These are phyloP conservation scores for Penicillium desertorum DNA, from an alignment of 495 filamentous ascomycete genomes.

Conservation along the genomic window DNA sequence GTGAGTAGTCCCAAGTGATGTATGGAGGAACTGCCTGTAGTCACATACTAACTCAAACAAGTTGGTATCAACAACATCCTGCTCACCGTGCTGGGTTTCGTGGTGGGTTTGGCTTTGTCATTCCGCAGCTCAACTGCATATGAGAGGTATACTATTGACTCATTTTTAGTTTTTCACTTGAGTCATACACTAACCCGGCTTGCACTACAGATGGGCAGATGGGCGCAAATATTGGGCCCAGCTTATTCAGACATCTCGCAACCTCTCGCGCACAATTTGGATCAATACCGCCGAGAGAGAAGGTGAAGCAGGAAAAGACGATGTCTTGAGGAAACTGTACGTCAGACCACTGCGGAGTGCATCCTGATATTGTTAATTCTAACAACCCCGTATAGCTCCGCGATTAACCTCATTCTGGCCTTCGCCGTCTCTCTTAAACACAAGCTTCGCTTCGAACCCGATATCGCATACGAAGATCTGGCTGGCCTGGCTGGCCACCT, in stretches of 20 bases:
- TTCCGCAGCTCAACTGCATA: slow-evolving; percentile 86
- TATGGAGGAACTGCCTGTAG: neutral
- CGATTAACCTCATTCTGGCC: slow-evolving; percentile 77
- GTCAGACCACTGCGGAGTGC: slow-evolving; percentile 1
- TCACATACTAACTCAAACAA: slow-evolving; percentile 14
- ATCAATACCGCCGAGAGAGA: slow-evolving; percentile 66
- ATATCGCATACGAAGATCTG: slow-evolving; percentile 67
- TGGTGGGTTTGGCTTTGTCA: slow-evolving; percentile 77
- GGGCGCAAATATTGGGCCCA: slow-evolving; percentile 76
- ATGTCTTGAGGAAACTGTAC: slow-evolving; percentile 69
- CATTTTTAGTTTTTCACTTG: neutral
- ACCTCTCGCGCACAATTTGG: slow-evolving; percentile 78
- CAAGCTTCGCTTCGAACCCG: slow-evolving; percentile 85
- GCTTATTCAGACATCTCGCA: slow-evolving; percentile 68
- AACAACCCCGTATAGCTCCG: slow-evolving; percentile 49
- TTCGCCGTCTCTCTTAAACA: slow-evolving; percentile 78
- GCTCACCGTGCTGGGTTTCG: slow-evolving; percentile 85
- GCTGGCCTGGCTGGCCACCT: slow-evolving; percentile 47
- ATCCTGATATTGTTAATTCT: neutral
- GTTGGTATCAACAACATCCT: slow-evolving; percentile 65
- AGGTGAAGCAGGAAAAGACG: slow-evolving; percentile 61
- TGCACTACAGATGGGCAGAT: slow-evolving; percentile 57
- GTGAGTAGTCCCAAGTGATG: slow-evolving; percentile 36
- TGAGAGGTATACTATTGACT: slow-evolving; percentile 54
- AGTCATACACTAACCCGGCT: slow-evolving; percentile 5